A percentile compares a stretch with the other conserved stretches of the same genome.
Evolutionary conservation across 2,329 filamentous ascomycete genomes (phyloP).

Genomic region (Aspergillus ochraceus): DNA sequence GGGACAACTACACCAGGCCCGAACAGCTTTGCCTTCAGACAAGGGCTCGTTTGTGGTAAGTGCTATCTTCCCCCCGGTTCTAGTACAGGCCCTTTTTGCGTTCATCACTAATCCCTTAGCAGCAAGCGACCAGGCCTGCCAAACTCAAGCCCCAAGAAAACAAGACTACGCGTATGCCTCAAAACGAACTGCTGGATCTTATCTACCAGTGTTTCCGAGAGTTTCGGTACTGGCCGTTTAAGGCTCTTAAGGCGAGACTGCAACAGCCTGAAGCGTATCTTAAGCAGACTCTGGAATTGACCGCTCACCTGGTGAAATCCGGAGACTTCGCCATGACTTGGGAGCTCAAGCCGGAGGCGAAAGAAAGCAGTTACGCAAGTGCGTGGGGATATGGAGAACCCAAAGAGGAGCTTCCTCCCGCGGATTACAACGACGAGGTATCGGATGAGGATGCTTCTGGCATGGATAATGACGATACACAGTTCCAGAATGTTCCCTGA

Average conservation of each 20-base stretch:
- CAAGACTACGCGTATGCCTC: slow-evolving; percentile 86
- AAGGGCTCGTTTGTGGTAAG: slow-evolving; percentile 46
- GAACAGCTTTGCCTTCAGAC: slow-evolving; percentile 50
- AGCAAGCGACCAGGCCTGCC: slow-evolving; percentile 56
- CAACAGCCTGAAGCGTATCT: slow-evolving; percentile 93
- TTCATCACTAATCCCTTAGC: slow-evolving; percentile 23
- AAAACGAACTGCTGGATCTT: slow-evolving; percentile 81
- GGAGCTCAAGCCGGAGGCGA: slow-evolving; percentile 73
- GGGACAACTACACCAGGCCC: slow-evolving; percentile 59
- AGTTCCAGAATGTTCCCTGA: slow-evolving; percentile 75
- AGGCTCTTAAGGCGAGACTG: slow-evolving; percentile 72
- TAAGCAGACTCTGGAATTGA: slow-evolving; percentile 76
- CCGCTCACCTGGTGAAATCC: slow-evolving; percentile 78
- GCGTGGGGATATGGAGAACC: slow-evolving; percentile 45
- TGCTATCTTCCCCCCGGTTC: slow-evolving; percentile 7
- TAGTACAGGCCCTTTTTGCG: slow-evolving; percentile 1
- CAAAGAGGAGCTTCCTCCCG: slow-evolving; percentile 53
- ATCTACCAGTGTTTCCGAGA: slow-evolving; percentile 81
- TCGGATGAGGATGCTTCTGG: slow-evolving; percentile 54
- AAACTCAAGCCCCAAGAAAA: slow-evolving; percentile 61
- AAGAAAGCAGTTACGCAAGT: slow-evolving; percentile 50
- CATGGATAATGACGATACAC: slow-evolving; percentile 64
- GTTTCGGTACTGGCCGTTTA: slow-evolving; percentile 94
- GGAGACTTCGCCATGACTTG: slow-evolving; percentile 85
- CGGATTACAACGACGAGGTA: slow-evolving; percentile 49